A percentile compares a stretch with the other conserved stretches of the same genome.
These are phyloP conservation scores for Dalechampia spathulata DNA, from an alignment of 441 rosid species.

Conservation along the genomic window DNA sequence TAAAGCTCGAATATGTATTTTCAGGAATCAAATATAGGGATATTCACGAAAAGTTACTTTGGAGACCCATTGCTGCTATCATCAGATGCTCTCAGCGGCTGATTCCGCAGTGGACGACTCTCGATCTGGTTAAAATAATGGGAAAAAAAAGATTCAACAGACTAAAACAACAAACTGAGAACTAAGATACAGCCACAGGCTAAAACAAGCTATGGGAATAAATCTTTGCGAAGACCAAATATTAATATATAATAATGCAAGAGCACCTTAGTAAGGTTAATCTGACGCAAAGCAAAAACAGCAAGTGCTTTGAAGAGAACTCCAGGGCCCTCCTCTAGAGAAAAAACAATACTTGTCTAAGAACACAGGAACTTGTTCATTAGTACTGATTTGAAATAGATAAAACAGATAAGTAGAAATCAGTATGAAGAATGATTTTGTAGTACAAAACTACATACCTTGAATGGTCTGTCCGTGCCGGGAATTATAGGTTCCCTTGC, in stretches of 20 bases:
- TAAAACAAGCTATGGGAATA: conserved; percentile 4
- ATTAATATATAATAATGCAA: background rate
- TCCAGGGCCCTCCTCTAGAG: conserved; percentile 98
- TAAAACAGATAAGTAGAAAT: background rate
- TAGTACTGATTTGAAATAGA: background rate
- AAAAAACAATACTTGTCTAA: conserved; percentile 95
- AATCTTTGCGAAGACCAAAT: background rate
- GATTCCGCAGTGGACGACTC: conserved; percentile 87
- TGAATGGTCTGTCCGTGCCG: conserved; percentile 68
- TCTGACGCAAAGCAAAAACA: conserved; percentile 83
- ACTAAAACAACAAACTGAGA: conserved; percentile 3
- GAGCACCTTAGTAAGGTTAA: conserved; percentile 84
- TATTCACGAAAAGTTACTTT: conserved; percentile 30
- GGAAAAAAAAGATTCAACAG: too few relatives aligned
- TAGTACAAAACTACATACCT: conserved; percentile 41
- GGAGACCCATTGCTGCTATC: conserved; percentile 35
- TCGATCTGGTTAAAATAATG: conserved; percentile 71
- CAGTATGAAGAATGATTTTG: background rate
- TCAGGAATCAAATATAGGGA: conserved; percentile 7
- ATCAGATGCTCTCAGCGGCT: conserved; percentile 63
- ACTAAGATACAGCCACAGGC: conserved; percentile 5
- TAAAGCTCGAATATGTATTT: background rate
- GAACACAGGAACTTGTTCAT: conserved; percentile 18
- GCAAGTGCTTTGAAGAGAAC: conserved; percentile 97
- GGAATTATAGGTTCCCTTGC: conserved; percentile 99